Evolutionary conservation across 1,139 yeast species (phyloP), one percentile per base, ranked within the genome.

Genomic region (Kurtzmaniella quercitrusa): DNA sequence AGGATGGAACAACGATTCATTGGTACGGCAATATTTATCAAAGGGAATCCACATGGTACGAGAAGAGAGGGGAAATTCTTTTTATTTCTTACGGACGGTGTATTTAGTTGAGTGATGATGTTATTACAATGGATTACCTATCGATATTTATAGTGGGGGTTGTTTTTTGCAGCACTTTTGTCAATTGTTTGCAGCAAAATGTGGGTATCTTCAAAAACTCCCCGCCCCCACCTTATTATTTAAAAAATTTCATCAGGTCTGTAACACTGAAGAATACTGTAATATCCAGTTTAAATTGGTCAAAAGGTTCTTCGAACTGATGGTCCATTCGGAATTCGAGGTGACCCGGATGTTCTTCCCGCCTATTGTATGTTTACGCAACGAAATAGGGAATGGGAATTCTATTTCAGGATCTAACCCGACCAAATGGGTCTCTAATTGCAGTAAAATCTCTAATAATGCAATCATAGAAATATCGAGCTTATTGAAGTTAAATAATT

Each of bases 321-420:
- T 79, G 0, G 97, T 89, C 98, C 98, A 93, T 49, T 85, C 89
- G 38, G 81, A 79, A 56, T 84, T 85, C 10, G 88, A 77, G 2
- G 89, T 80, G 1, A 89, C 76, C 43, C 84, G 69, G 14, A 93
- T 85, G 46, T 89, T 81, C 47, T 81, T 77, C 0, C 88, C 91
- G 1, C 95, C 96, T 41, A 93, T 85, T 43, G 76, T 73, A 50
- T 86, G 96, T 21, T 54, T 53, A 37, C 74, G 73, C 3, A 65
- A 52, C 55, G 65, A 79, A 58, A 55, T 75, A 17, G 70, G 56
- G 55, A 88, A 90, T 0, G 98, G 97, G 21, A 89, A 62, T 43
- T 82, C 89, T 38, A 84, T 72, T n/a, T 75, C 76, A 8, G 66
- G 58, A 53, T 85, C 89, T 3, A 73, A 56, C 3, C 59, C 43